Percentiles rank a stretch among this genome's conserved stretches.
Conservation (phyloP, 441 rosid genomes). For the Viola pubescens region DNA sequence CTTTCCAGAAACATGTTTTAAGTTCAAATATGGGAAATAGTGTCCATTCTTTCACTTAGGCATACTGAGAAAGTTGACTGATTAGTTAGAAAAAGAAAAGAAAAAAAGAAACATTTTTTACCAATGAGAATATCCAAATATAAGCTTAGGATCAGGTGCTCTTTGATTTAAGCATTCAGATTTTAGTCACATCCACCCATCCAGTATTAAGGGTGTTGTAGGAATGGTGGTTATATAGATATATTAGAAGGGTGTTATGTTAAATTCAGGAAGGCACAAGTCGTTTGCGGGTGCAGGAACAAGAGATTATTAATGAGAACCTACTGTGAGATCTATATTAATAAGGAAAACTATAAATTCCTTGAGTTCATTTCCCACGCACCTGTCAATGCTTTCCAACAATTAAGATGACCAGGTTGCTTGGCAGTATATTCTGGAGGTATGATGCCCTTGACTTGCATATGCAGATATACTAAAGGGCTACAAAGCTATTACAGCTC, state of each 20-base stretch:
- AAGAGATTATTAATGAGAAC: too few relatives aligned
- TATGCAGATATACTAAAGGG: constrained; percentile 87
- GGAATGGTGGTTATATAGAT: too few relatives aligned
- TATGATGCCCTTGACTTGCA: constrained; percentile 11
- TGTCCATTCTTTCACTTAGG: constrained; percentile 1
- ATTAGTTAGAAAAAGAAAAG: neutral
- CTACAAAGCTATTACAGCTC: constrained; percentile 74
- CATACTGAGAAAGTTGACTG: constrained; percentile 5
- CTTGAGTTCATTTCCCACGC: constrained; percentile 1
- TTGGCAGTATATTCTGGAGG: constrained; percentile 1
- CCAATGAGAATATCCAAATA: neutral
- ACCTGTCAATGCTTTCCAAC: neutral
- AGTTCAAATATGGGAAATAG: neutral
- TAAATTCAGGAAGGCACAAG: too few relatives aligned
- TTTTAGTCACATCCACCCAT: neutral
- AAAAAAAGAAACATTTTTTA: neutral
- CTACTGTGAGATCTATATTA: neutral
- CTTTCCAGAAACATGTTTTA: neutral
- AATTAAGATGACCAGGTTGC: neutral
- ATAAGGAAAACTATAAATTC: constrained; percentile 6
- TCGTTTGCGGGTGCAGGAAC: too few relatives aligned
- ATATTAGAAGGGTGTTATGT: too few relatives aligned
- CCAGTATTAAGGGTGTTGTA: too few relatives aligned
- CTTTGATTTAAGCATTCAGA: constrained; percentile 1
- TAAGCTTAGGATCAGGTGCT: constrained; percentile 1